Evolutionary conservation across 2,329 filamentous ascomycete species (phyloP).

Genomic region (Chaetomiaceae sp.): DNA sequence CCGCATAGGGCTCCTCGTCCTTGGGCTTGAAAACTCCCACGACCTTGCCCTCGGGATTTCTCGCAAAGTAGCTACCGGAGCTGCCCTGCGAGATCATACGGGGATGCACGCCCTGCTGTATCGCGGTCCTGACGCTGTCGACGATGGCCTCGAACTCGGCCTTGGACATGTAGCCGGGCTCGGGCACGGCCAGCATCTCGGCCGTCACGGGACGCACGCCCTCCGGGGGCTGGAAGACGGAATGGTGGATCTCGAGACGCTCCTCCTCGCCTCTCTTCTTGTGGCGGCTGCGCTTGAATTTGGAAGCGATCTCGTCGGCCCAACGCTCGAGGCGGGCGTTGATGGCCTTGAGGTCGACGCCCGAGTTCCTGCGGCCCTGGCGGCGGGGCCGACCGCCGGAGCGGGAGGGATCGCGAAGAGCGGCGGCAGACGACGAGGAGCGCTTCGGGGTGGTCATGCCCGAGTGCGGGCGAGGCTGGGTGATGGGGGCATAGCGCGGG

Average conservation of each 20-base stretch:
- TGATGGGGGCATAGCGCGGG: conserved; percentile 60
- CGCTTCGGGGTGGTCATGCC: conserved; percentile 54
- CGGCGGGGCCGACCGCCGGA: conserved; percentile 36
- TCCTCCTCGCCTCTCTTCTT: conserved; percentile 73
- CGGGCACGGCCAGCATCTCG: conserved; percentile 62
- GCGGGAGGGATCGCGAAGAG: conserved; percentile 2
- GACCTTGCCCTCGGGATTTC: conserved; percentile 86
- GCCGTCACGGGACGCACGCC: conserved; percentile 75
- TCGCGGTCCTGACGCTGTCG: conserved; percentile 84
- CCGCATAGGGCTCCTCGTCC: conserved; percentile 96
- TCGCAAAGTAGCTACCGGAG: conserved; percentile 96
- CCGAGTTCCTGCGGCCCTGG: conserved; percentile 66
- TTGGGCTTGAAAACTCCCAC: conserved; percentile 99
- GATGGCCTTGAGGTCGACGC: conserved; percentile 96
- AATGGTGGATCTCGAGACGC: conserved; percentile 91
- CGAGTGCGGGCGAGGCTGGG: conserved; percentile 57
- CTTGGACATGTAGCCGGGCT: conserved; percentile 67
- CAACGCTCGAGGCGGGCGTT: conserved; percentile 92
- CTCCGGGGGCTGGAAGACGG: conserved; percentile 90
- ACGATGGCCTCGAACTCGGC: conserved; percentile 83
- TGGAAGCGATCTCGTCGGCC: conserved; percentile 96
- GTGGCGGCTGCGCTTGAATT: conserved; percentile 82
- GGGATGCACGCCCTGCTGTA: conserved; percentile 85
- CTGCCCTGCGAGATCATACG: conserved; percentile 96
- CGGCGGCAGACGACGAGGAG: conserved; percentile 22